Evolutionary conservation across 1,284 basidiomycete genomes (phyloP), one percentile per base, ranked within the genome.

Genomic region (Mycocalia duriaeana): DNA sequence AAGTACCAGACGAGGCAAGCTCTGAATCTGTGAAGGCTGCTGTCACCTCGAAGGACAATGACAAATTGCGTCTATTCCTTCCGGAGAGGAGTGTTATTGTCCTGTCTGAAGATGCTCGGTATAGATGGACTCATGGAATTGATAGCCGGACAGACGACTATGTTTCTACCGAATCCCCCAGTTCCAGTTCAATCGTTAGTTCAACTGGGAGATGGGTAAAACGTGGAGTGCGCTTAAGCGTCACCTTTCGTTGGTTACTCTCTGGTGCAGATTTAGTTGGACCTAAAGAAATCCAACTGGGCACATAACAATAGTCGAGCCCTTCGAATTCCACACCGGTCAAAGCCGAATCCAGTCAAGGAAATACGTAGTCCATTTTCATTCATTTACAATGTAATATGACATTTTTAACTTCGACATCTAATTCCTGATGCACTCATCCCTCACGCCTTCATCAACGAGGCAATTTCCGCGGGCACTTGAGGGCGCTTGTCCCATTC

Each of bases 161-260:
- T 46, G 66, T 69, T 23, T 44, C 19, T 35, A 13, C 28, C 34
- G 22, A 19, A 34, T 23, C 31, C 41, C 34, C 16, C 36, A 14
- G 16, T 13, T 26, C 14, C 66, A 38, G 80, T 84, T 54, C 60
- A 67, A 36, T 74, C 79, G 19, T 61, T 66, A 50, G 59, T 55
- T 28, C 57, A 56, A 24, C 23, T 31, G 63, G 69, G 19, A 52
- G 59, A 25, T 73, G 73, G 73, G 65, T 84, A 16, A 59, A 70
- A 46, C 69, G 89, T 48, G 72, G 72, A 3, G 64, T 74, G 19
- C 70, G 89, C 38, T 64, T 91, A 49, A 91, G 88, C 58, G 72
- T 91, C 42, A 91, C 89, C 4, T 83, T 89, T 64, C 72, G 89
- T 38, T 88, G 88, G 84, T 58, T 91, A 42, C 70, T 89, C 9